A percentile compares a stretch with the other conserved stretches of the same genome.
Evolutionary conservation across 495 filamentous ascomycete genomes (phyloP).

Genomic region (Hypoxylon intermedium): DNA sequence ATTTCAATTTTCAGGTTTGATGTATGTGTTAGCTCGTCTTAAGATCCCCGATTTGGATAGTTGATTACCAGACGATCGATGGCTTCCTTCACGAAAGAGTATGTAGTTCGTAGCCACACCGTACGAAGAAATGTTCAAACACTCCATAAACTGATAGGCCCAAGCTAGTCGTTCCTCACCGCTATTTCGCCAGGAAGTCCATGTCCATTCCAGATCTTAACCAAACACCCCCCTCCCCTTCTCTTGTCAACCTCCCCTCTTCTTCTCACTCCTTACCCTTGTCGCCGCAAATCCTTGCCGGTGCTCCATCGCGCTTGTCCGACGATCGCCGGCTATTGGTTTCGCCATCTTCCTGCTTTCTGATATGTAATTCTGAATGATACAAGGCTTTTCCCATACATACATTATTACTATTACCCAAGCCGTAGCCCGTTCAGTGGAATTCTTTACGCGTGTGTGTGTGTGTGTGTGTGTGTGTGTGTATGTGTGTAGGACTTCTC

Average conservation of each 20-base stretch:
- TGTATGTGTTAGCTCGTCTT: neutral
- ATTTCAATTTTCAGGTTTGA: slow-evolving; percentile 2
- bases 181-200: slow-evolving; percentile 42
- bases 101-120: slow-evolving; percentile 31
- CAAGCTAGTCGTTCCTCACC: slow-evolving; percentile 42
- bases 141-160: slow-evolving; percentile 38
- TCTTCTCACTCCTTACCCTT: slow-evolving; percentile 24
- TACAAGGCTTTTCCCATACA: slow-evolving; percentile 15
- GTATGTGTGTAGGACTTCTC: neutral
- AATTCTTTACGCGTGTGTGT: neutral
- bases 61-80: slow-evolving; percentile 8
- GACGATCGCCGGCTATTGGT: slow-evolving; percentile 45
- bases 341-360: slow-evolving; percentile 38
- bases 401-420: slow-evolving; percentile 15
- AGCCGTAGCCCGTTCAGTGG: slow-evolving; percentile 3
- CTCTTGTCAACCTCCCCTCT: slow-evolving; percentile 21
- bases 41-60: slow-evolving; percentile 4
- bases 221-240: slow-evolving; percentile 31
- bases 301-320: slow-evolving; percentile 42
- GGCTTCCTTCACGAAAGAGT: slow-evolving; percentile 1
- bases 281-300: slow-evolving; percentile 35
- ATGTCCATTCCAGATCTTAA: slow-evolving; percentile 38
- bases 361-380: slow-evolving; percentile 2
- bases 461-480: neutral
- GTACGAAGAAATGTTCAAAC: slow-evolving; percentile 24